Percentiles rank a stretch among this genome's conserved stretches.
Evolutionary conservation across 2,329 filamentous ascomycete species (phyloP).

Genomic region (Exophiala viscosa): DNA sequence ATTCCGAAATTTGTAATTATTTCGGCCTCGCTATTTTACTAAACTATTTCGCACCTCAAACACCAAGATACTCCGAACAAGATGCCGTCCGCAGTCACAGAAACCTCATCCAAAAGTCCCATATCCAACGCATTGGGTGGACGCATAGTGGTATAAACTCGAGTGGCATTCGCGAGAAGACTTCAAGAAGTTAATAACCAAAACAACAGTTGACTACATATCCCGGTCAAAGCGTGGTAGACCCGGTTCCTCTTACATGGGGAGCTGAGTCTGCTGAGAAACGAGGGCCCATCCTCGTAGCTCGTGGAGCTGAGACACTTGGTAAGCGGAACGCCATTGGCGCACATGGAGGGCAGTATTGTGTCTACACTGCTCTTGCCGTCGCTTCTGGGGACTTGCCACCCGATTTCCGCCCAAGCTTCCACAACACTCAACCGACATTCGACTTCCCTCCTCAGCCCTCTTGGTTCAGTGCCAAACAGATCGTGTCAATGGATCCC

Average conservation of each 20-base stretch:
- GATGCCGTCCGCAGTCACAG: no score
- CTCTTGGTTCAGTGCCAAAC: slow-evolving; percentile 82
- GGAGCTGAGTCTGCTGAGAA: slow-evolving; percentile 69
- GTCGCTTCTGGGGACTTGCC: slow-evolving; percentile 87
- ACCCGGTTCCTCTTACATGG: slow-evolving; percentile 86
- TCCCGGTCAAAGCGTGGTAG: slow-evolving; percentile 88
- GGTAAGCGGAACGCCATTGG: slow-evolving; percentile 71
- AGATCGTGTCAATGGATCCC: slow-evolving; percentile 98
- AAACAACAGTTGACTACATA: slow-evolving; percentile 90
- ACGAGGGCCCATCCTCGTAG: slow-evolving; percentile 86
- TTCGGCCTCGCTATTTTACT: no score
- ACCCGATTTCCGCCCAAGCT: slow-evolving; percentile 72
- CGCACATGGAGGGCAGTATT: slow-evolving; percentile 85
- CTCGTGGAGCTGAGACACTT: slow-evolving; percentile 69
- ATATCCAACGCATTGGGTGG: no score
- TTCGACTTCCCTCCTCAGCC: slow-evolving; percentile 82
- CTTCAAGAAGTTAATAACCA: no score
- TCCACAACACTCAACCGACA: slow-evolving; percentile 88
- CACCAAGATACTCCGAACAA: no score
- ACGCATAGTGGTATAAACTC: no score
- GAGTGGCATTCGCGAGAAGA: no score
- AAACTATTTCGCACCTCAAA: no score
- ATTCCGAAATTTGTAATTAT: no score
- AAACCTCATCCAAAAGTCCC: no score
- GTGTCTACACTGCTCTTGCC: slow-evolving; percentile 90